Evolutionary conservation across 1,284 basidiomycete genomes (phyloP), one percentile per base, ranked within the genome.

Genomic region (Ganoderma resinaceum): DNA sequence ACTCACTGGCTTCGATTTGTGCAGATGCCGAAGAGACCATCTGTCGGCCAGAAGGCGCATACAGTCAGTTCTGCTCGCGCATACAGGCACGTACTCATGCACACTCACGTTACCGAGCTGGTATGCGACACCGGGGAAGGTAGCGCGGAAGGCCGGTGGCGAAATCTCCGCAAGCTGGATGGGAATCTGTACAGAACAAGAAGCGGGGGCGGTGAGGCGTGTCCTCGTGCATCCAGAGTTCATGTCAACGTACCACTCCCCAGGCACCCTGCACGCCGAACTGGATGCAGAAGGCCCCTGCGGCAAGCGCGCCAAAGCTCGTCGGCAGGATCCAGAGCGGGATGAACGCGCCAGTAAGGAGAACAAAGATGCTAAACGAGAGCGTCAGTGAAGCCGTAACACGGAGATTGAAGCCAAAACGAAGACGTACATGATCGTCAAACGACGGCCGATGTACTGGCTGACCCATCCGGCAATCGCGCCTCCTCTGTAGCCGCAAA

Each of bases 91-190:
- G 20, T 31, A 29, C 38, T 49, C 43, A 43, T 52, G 3, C 42
- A 14, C 4, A 80, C 83, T 29, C 68, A 87, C 83, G 77, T 93
- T 93, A 67, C 94, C 92, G 53, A 95, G 77, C 76, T 98, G 96
- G 82, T 97, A 99, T 0, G 94, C 91, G 0, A 97, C 88, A 72
- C 97, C 97, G 26, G 93, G 92, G 86, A 97, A 98, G 0, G 95
- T 94, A 9, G 96, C 95, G 65, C 97, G 87, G 87, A 98, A 99
- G 0, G 95, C 95, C 0, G 96, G 91, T 0, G 96, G 95, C 0
- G 94, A 92, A 81, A 97, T 91, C 80, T 99, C 97, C 3, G 91
- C 87, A n/a, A 98, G 85, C 78, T 93, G 91, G 75, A 96, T 94
- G 2, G 94, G 94, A 73, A 95, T 91, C 83, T 92, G 75, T 62